Base-by-base conservation (phyloP, 2,329 filamentous ascomycete genomes). In the Aspergillus sp. region DNA sequence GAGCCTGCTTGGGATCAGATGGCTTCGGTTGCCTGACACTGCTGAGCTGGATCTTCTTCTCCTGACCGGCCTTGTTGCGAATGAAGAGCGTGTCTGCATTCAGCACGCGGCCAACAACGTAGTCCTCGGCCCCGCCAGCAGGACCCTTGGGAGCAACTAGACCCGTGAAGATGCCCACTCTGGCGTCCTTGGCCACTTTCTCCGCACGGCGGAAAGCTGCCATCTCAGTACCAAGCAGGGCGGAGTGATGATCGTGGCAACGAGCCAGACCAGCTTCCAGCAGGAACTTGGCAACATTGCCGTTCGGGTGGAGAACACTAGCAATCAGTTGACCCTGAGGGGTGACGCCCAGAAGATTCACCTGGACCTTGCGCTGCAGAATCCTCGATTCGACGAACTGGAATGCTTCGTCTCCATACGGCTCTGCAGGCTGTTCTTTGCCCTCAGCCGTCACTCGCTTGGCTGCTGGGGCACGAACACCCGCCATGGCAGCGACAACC, bases 171-270 rank as follows among this genome's bases (percentile, higher is more conserved):
- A 98, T 74, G 50, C 92, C 91, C 48, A 89, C 83, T 70, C 90
- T 89, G 66, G 85, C 85, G 66, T 87, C 85, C 78, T 92, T 92
- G 4, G 95, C 95, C 60, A 85, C 81, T 76, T 91, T 94, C 80
- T 99, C 95, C 1, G 95, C 93, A 65, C 91, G 87, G 64, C 95
- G 88, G 59, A 98, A 86, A 60, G 85, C 77, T 45, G 89, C 88
- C 95, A 99, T 99, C 70, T 94, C 91, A 53, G 87, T 81, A 48
- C 95, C 95, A 10, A 99, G 85, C 80, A 97, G 84, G 41, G 92
- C 96, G 0, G 94, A 96, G 80, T 99, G 95, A 78, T 95, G 93
- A 77, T 99, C 95, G 65, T 93, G 92, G 81, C 94, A 98, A 71
- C 92, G 87, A 43, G 94, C 95, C 58, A 98, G 83, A 69, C 95